Evolutionary conservation across 1,284 basidiomycete genomes (phyloP).

Genomic region (Apiotrichum gamsii): DNA sequence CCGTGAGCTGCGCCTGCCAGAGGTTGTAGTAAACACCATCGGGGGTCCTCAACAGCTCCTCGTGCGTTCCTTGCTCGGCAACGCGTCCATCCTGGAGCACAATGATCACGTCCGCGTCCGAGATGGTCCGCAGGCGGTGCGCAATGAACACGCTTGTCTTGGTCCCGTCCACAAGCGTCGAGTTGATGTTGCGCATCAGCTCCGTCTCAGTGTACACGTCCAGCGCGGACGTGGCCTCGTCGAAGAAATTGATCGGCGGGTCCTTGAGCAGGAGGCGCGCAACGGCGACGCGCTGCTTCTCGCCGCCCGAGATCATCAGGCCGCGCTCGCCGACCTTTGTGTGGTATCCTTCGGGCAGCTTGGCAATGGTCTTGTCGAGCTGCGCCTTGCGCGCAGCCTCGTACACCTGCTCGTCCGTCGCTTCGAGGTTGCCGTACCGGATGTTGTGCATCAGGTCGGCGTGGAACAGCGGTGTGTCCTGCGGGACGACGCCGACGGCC

Average conservation of each 20-base stretch:
- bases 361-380: constrained; percentile 72
- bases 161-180: constrained; percentile 63
- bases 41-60: constrained; percentile 63
- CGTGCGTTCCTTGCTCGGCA: constrained; percentile 86
- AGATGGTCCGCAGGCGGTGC: constrained; percentile 80
- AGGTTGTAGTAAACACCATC: constrained; percentile 71
- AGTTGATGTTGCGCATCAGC: constrained; percentile 90
- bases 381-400: constrained; percentile 79
- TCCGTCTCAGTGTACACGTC: constrained; percentile 92
- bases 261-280: constrained; percentile 89
- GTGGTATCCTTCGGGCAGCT: constrained; percentile 74
- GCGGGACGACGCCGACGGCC: constrained; percentile 87
- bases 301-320: constrained; percentile 95
- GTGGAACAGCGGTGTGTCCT: constrained; percentile 97
- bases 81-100: constrained; percentile 79
- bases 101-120: constrained; percentile 85
- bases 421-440: constrained; percentile 82
- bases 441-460: constrained; percentile 92
- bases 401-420: constrained; percentile 80
- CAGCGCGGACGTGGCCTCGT: constrained; percentile 95
- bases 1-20: constrained; percentile 70
- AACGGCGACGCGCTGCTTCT: constrained; percentile 93
- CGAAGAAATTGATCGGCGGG: constrained; percentile 91
- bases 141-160: constrained; percentile 95
- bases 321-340: constrained; percentile 95